Percentiles rank a stretch among this genome's conserved stretches.
Conservation (phyloP, 345 rosid species). For the Rhizophora mangle region DNA sequence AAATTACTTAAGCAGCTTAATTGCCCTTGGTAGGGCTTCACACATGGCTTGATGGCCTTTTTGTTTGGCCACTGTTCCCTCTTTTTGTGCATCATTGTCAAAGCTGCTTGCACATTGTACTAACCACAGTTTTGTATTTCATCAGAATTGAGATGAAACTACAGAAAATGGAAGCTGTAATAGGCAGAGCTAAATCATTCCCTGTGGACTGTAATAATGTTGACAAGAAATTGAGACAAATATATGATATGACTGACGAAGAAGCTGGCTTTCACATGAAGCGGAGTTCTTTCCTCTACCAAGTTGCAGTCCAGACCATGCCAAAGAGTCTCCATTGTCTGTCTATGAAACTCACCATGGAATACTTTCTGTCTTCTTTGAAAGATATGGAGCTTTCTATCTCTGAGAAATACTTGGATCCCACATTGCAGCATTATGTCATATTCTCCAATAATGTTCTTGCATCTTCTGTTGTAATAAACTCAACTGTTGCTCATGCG, state of each 20-base stretch:
- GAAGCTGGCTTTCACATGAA: conserved; percentile 88
- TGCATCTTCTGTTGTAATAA: conserved; percentile 33
- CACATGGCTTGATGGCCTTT: background rate
- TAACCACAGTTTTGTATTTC: conserved; percentile 19
- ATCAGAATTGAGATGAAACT: conserved; percentile 65
- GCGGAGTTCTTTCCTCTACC: conserved; percentile 67
- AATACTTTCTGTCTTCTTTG: conserved; percentile 30
- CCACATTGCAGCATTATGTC: conserved; percentile 26
- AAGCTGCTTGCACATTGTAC: background rate
- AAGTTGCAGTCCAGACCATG: conserved; percentile 33
- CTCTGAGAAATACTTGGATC: conserved; percentile 47
- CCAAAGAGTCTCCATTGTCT: conserved; percentile 36
- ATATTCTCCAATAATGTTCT: conserved; percentile 28
- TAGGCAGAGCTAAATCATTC: conserved; percentile 62
- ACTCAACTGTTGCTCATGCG: conserved; percentile 29
- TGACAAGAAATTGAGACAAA: conserved; percentile 91
- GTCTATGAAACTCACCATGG: conserved; percentile 31
- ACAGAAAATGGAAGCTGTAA: conserved; percentile 64
- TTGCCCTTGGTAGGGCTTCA: background rate
- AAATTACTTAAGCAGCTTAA: background rate
- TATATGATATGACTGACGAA: conserved; percentile 80
- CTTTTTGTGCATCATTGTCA: too few relatives aligned
- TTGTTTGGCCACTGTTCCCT: background rate
- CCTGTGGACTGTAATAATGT: conserved; percentile 80
- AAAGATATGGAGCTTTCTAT: conserved; percentile 38